Base-by-base conservation (phyloP, 106 monocot species). In the Iris macrosiphon region DNA sequence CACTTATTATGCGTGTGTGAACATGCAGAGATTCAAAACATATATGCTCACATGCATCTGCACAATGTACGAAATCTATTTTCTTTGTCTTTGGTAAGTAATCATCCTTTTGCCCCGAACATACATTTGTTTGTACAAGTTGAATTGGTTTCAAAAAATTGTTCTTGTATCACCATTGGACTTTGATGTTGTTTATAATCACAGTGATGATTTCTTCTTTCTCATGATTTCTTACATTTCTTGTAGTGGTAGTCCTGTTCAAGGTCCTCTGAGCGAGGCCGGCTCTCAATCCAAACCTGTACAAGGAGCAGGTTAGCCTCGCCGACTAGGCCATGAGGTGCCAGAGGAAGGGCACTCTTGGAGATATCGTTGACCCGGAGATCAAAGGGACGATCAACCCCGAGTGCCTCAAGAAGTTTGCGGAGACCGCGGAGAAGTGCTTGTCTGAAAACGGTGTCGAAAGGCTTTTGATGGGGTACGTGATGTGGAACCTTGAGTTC, bases 401-500 rank as follows among this genome's bases (percentile, higher is more conserved):
- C 0, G 85, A 90, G 61, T 85, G 90, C 44, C 19, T 90, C 57
- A 77, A 61, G 55, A 84, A 84, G 60, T 79, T 79, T 42, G 75
- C 64, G 2, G 73, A 79, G 45, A 75, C 75, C 3, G 84, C 75
- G 0, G 75, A 75, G 78, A 90, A 90, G 53, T 90, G 90, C 31
- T 47, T 90, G 17, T 64, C 61, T 6, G 85, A 85, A 15, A 59
- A 78, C 7, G 85, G 90, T 1, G 43, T 63, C 18, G 85, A 85
- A 10, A 46, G 90, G 9, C 90, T 85, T 3, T 31, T 75, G 40
- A 90, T 90, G 85, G 90, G 90, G 2, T 84, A 90, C 33, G 90
- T 90, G 35, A 59, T 90, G 18, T 90, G 90, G 90, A 90, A 90
- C 40, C 27, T 90, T 6, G 90, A 85, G 78, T 78, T 74, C 25